These are phyloP conservation scores for Xylariaceae sp. DNA, from an alignment of 2,329 filamentous ascomycete genomes.

Conservation along the genomic window DNA sequence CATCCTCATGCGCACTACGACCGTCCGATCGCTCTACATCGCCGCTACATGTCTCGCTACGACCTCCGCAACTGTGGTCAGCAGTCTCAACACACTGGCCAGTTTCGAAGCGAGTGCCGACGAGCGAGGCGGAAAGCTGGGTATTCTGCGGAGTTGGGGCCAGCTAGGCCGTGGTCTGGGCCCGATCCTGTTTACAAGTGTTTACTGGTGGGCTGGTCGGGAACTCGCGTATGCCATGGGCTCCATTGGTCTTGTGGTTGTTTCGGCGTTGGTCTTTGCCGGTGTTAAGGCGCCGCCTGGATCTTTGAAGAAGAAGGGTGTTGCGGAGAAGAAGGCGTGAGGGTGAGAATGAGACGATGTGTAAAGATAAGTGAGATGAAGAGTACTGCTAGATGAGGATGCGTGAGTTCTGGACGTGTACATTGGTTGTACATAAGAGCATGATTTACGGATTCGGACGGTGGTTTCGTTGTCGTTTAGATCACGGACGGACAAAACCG, in stretches of 20 bases:
- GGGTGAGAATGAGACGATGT: not conserved
- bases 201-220: slow-evolving; percentile 98
- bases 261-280: slow-evolving; percentile 65
- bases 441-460: too few relatives aligned
- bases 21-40: slow-evolving; percentile 66
- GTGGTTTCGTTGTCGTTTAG: too few relatives aligned
- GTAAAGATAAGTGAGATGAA: not conserved
- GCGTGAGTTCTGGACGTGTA: too few relatives aligned
- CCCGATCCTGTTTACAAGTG: slow-evolving; percentile 82
- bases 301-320: slow-evolving; percentile 26
- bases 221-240: slow-evolving; percentile 80
- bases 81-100: slow-evolving; percentile 82
- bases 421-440: too few relatives aligned
- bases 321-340: slow-evolving; percentile 26
- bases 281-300: slow-evolving; percentile 60
- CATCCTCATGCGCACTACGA: slow-evolving; percentile 65
- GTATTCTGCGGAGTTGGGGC: slow-evolving; percentile 73
- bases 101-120: slow-evolving; percentile 79
- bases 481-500: too few relatives aligned
- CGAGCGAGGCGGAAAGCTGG: slow-evolving; percentile 82
- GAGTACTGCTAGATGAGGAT: too few relatives aligned
- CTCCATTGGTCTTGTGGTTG: slow-evolving; percentile 70
- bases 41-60: slow-evolving; percentile 81
- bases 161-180: slow-evolving; percentile 85
- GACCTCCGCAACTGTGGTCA: slow-evolving; percentile 92